A percentile compares a stretch with the other conserved stretches of the same genome.
These are phyloP conservation scores for Chenopodium suecicum DNA, from an alignment of 148 eudicot genomes.

Conservation along the genomic window DNA sequence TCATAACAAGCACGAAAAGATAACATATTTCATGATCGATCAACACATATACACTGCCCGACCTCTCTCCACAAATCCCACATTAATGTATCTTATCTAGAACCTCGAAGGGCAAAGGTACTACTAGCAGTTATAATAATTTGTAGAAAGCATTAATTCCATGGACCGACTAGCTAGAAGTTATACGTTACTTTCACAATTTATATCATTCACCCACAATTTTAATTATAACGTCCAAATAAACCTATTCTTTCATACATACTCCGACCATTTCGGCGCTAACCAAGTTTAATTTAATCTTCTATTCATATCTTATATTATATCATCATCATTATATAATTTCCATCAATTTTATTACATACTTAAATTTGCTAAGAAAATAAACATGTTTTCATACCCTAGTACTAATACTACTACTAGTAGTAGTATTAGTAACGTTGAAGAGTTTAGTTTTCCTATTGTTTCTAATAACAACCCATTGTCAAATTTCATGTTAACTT, in stretches of 20 bases:
- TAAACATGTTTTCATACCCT: constrained; percentile 22
- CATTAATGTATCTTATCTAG: constrained; percentile 7
- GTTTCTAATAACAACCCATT: constrained; percentile 27
- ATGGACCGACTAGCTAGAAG: constrained; percentile 28
- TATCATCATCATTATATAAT: not conserved
- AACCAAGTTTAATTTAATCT: constrained; percentile 8
- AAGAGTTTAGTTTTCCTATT: constrained; percentile 42
- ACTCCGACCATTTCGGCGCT: constrained; percentile 19
- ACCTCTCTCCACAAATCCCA: not conserved
- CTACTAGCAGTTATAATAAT: not conserved
- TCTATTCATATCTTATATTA: not conserved
- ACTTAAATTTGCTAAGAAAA: not conserved
- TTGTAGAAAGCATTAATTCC: constrained; percentile 17
- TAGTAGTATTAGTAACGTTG: constrained; percentile 10
- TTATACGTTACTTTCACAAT: constrained; percentile 31
- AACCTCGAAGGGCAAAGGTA: constrained; percentile 18
- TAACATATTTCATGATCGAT: too few relatives aligned
- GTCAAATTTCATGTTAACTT: constrained; percentile 23
- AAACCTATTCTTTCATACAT: not conserved
- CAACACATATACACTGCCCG: not conserved
- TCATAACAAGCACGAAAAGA: not conserved
- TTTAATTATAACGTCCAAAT: constrained; percentile 1
- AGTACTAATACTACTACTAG: constrained; percentile 6
- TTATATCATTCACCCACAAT: constrained; percentile 21
- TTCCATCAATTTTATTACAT: not conserved